Conservation (phyloP, 2,329 filamentous ascomycete species). For the Grosmannia clavigera region DNA sequence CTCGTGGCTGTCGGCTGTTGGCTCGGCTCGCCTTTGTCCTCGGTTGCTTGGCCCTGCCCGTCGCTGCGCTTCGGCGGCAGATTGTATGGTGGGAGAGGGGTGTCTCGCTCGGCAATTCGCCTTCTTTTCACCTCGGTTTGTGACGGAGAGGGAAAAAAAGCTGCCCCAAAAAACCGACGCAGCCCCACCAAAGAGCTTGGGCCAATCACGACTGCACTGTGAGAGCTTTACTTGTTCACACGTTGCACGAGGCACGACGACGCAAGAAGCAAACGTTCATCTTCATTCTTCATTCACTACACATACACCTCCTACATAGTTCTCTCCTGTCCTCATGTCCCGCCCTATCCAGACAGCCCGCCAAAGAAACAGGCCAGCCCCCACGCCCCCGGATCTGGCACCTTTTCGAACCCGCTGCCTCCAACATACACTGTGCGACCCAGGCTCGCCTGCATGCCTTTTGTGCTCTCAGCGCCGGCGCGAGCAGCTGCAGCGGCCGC, state of each 20-base stretch:
- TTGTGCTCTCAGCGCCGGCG: conserved; percentile 69
- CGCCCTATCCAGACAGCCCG: conserved; percentile 37
- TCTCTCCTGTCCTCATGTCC: too few relatives aligned
- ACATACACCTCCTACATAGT: background rate
- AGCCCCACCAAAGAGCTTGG: background rate
- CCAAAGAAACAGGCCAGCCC: conserved; percentile 68
- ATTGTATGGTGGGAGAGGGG: background rate
- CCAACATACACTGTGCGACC: conserved; percentile 77
- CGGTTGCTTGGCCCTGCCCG: background rate
- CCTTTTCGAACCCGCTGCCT: conserved; percentile 39
- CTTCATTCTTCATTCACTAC: too few relatives aligned
- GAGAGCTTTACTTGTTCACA: background rate
- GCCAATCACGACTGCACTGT: background rate
- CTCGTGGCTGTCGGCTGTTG: background rate
- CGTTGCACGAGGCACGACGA: background rate
- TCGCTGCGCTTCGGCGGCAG: background rate
- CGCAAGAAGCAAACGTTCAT: too few relatives aligned
- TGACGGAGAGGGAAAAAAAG: conserved; percentile 2
- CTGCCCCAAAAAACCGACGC: background rate
- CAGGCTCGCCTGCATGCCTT: conserved; percentile 82
- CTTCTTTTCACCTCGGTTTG: conserved; percentile 1
- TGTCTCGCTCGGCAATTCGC: conserved; percentile 1
- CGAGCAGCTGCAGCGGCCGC: conserved; percentile 65
- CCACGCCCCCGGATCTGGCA: conserved; percentile 57
- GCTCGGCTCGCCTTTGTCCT: background rate